phyloP scores from a whole-genome alignment of 441 rosid genomes.

The Raphanus hybrid region DNA sequence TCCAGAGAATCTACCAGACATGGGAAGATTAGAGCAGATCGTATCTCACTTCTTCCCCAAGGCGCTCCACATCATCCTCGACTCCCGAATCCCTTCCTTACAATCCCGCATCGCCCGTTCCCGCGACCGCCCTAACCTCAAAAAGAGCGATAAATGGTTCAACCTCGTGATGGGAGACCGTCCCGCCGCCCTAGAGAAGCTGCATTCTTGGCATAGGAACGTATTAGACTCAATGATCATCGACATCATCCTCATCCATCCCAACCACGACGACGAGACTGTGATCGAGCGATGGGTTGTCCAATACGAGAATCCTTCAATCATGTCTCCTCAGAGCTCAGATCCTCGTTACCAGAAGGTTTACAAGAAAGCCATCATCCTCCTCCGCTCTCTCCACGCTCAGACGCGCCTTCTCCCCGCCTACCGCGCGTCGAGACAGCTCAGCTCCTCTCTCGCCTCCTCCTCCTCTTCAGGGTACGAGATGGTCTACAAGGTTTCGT shows the following conservation, averaged over 20 bases:
- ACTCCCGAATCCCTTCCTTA: slow-evolving; percentile 81
- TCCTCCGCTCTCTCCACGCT: slow-evolving; percentile 69
- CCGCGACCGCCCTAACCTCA: slow-evolving; percentile 46
- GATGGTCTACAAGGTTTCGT: slow-evolving; percentile 79
- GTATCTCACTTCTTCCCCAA: slow-evolving; percentile 77
- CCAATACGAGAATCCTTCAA: slow-evolving; percentile 66
- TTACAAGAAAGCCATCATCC: slow-evolving; percentile 80
- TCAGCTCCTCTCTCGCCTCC: slow-evolving; percentile 61
- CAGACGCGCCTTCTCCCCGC: slow-evolving; percentile 89
- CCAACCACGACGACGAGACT: slow-evolving; percentile 51
- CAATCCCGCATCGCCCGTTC: slow-evolving; percentile 46
- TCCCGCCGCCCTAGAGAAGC: slow-evolving; percentile 69
- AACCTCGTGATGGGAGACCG: slow-evolving; percentile 85
- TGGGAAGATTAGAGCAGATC: slow-evolving; percentile 71
- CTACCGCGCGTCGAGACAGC: slow-evolving; percentile 68
- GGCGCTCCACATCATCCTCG: slow-evolving; percentile 75
- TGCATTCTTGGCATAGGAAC: slow-evolving; percentile 78
- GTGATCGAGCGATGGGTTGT: slow-evolving; percentile 90
- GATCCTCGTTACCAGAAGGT: slow-evolving; percentile 71
- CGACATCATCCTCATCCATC: slow-evolving; percentile 71
- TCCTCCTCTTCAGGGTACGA: slow-evolving; percentile 51
- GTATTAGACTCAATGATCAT: slow-evolving; percentile 79
- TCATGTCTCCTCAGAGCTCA: slow-evolving; percentile 48
- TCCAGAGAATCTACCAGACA: slow-evolving; percentile 49
- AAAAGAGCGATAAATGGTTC: slow-evolving; percentile 91